Evolutionary conservation across 176 grass and related monocot genomes (phyloP), one percentile per base, ranked within the genome.

Genomic region (Aegilops sharonensis): DNA sequence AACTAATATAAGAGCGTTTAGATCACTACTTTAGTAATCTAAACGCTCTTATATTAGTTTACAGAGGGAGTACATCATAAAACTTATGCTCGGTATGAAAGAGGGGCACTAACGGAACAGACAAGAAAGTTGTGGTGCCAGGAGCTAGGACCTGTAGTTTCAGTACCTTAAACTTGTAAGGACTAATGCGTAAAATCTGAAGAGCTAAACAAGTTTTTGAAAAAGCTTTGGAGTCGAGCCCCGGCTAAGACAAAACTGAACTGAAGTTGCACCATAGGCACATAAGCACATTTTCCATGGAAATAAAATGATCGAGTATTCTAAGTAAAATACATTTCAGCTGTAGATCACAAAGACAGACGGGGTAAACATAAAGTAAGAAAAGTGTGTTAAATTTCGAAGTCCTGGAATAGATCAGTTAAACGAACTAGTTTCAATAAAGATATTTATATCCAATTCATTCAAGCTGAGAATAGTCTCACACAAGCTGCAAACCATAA

Each of bases 381-480:
- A 65, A 11, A 42, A 23, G 15, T 43, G 57, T n/a, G 64, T 30
- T 35, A 34, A 75, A 66, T 6, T 20, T 43, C 0, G 7, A 80
- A 62, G 57, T 80, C 80, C 68, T 81, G 25, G 36, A 81, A 88
- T 69, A 47, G 11, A 43, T 21, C 18, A 45, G 43, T 60, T 15
- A 65, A 80, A 48, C 21, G 15, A 29, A 75, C 23, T 74, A 83
- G 25, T 65, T 78, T 83, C 10, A 87, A 72, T 20, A 82, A 4
- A 48, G 21, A 64, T 32, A 35, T 31, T 61, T 23, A 20, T 27
- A 40, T 64, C 23, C 4, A 86, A 86, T 29, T 39, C 21, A 85
- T 69, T 69, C 48, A 79, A 64, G 32, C 20, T 81, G 42, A 54
- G 11, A 50, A 65, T 17, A 24, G 14, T 36, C 77, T 32, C 48